Base-by-base conservation (phyloP, 805 yeast species). In the Saturnispora dispora region DNA sequence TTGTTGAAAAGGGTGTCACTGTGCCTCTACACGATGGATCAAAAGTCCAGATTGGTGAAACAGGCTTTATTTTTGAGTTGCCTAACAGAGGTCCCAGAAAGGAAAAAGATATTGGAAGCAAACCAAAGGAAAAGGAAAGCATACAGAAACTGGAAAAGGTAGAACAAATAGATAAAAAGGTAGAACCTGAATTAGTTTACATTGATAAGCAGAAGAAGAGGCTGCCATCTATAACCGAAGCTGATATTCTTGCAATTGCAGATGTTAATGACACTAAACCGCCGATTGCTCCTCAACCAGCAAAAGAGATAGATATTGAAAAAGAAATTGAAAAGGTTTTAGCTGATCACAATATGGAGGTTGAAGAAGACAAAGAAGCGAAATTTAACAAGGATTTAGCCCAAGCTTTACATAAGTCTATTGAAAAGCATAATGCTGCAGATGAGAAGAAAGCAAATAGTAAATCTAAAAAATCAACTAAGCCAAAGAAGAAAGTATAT, bases 31-130 rank as follows among this genome's bases (percentile, higher is more conserved):
- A 73, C 22, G 88, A 91, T 67, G 86, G 84, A 40, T 81, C 90
- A 1, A 85, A 85, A 59, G 82, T 93, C 47, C 98, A 93, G 65
- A 88, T 93, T 39, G 98, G 97, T 13, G 95, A 88, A 60, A 87
- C 91, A 17, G 84, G 88, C 8, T 93, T 93, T 66, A 78, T 81
- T 47, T 93, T 93, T 66, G 85, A 91, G 15, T 70, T 93, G 40
- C 99, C 99, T 5, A 45, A 44, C 1, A 53, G 46, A 15, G 54
- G 52, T 20, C 20, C 45, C n/a, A 37, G 39, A 15, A 41, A 47
- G 32, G 32, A 20, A 30, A 13, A 47, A 32, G 41, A 37, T 6
- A 18, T 27, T 23, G 18, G 18, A n/a, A 17, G 33, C 27, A 47
- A 47, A 39, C 13, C 18, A 13, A 51, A 46, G 8, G 15, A n/a